These are phyloP conservation scores for Triticum timopheevii DNA, from an alignment of 176 grass and related monocot genomes.

Conservation along the genomic window DNA sequence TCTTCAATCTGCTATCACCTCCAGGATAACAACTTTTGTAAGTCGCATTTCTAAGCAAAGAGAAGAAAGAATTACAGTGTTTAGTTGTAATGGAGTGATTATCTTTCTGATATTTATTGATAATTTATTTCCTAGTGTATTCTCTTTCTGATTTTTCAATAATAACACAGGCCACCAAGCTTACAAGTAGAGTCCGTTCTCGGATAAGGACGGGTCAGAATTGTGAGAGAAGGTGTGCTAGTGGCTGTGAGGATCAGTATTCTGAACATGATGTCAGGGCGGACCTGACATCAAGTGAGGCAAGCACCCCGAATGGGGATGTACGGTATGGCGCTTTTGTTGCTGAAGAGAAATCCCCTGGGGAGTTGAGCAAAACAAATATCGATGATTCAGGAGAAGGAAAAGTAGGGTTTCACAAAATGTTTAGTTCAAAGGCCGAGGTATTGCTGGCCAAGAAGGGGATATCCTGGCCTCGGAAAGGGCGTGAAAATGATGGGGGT, in stretches of 20 bases:
- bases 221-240: conserved; percentile 8
- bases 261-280: conserved; percentile 56
- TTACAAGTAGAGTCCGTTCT: conserved; percentile 70
- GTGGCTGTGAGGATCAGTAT: conserved; percentile 11
- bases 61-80: not conserved
- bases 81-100: conserved; percentile 9
- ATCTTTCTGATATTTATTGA: conserved; percentile 21
- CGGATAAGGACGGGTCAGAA: conserved; percentile 39
- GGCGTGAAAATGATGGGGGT: conserved; percentile 34
- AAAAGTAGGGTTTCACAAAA: conserved; percentile 59
- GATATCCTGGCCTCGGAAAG: conserved; percentile 83
- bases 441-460: conserved; percentile 65
- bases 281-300: conserved; percentile 45
- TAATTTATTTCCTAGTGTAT: conserved; percentile 43
- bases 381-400: conserved; percentile 61
- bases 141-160: conserved; percentile 49
- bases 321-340: not conserved
- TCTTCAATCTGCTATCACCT: conserved; percentile 60
- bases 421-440: conserved; percentile 66
- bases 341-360: conserved; percentile 36
- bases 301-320: conserved; percentile 36
- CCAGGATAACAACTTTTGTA: conserved; percentile 82
- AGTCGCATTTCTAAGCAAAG: conserved; percentile 28
- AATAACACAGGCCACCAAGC: conserved; percentile 75
- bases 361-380: conserved; percentile 38